These are phyloP conservation scores for Coniferiporia sulphurascens DNA, from an alignment of 1,284 basidiomycete species.

Conservation along the genomic window DNA sequence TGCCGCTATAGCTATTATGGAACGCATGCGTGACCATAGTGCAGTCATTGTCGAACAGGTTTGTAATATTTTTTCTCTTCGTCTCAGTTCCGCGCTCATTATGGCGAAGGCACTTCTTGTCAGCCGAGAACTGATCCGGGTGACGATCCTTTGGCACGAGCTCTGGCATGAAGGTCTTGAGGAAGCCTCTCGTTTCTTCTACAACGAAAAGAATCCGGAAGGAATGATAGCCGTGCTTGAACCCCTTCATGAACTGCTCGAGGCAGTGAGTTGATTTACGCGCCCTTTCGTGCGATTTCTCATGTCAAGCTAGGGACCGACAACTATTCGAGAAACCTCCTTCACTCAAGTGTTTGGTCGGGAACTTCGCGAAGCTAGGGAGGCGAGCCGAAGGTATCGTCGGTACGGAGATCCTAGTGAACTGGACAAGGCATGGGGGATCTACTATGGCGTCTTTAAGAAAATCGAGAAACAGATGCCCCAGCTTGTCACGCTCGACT, in stretches of 20 bases:
- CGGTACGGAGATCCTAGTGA: conserved; percentile 86
- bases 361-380: conserved; percentile 91
- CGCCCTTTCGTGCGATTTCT: background rate
- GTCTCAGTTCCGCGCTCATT: conserved; percentile 11
- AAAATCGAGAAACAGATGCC: conserved; percentile 95
- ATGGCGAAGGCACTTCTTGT: conserved; percentile 78
- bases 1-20: conserved; percentile 88
- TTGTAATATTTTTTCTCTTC: conserved; percentile 1
- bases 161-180: conserved; percentile 99
- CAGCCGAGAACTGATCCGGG: conserved; percentile 92
- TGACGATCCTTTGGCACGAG: conserved; percentile 99
- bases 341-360: conserved; percentile 95
- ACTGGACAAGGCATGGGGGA: conserved; percentile 99
- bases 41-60: conserved; percentile 86
- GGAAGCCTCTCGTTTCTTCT: conserved; percentile 95
- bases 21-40: conserved; percentile 92
- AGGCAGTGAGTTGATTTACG: conserved; percentile 55
- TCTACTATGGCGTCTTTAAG: conserved; percentile 96
- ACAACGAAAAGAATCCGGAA: conserved; percentile 97
- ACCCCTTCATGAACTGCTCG: conserved; percentile 91
- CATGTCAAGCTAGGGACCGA: conserved; percentile 67
- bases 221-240: conserved; percentile 96
- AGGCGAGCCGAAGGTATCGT: conserved; percentile 85
- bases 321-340: conserved; percentile 92
- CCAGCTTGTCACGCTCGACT: conserved; percentile 84